Evolutionary conservation across 768 basidiomycete species (phyloP), one percentile per base, ranked within the genome.

Genomic region (Antrodiella citrinella): DNA sequence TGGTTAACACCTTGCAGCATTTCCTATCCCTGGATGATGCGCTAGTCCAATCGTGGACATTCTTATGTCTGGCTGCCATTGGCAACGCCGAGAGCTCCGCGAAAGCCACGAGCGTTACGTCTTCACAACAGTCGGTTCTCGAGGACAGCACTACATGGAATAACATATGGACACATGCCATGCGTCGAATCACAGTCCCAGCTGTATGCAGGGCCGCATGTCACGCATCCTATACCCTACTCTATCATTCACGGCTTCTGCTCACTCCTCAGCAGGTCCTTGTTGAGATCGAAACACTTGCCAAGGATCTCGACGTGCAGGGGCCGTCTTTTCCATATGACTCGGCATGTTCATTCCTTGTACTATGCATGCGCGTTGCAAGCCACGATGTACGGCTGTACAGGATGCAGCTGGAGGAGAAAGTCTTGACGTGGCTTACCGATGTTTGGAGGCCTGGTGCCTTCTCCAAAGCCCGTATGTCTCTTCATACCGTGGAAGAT

Each of bases 291-390:
- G 91, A 92, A 61, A 71, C 74, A 0, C 70, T 97, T 44, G 77
- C 82, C 1, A 84, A 84, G 54, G 90, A 95, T 54, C 71, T 99
- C 51, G 86, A 91, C 55, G 77, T 96, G 13, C 95, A 98, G 67
- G 94, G 93, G 0, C 93, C 94, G 2, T 69, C 81, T 12, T 84
- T 79, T 58, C 91, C 93, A 0, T 87, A 77, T 58, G 96, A 99
- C 61, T 82, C 94, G 1, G 91, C 95, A 35, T 96, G 94, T 70
- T 71, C 73, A 50, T 91, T 98, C 62, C 72, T 97, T 43, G 69
- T 77, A 4, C 70, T 77, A 22, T 84, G 81, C 49, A 70, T 97
- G 44, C 74, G 71, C 15, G 70, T 91, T 20, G 83, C 91, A 0
- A 81, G 78, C 51, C 82, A 85, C 60, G 92, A 98, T 60, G 84